Base-by-base conservation (phyloP, 148 eudicot species). In the Vaccinium myrtillus region DNA sequence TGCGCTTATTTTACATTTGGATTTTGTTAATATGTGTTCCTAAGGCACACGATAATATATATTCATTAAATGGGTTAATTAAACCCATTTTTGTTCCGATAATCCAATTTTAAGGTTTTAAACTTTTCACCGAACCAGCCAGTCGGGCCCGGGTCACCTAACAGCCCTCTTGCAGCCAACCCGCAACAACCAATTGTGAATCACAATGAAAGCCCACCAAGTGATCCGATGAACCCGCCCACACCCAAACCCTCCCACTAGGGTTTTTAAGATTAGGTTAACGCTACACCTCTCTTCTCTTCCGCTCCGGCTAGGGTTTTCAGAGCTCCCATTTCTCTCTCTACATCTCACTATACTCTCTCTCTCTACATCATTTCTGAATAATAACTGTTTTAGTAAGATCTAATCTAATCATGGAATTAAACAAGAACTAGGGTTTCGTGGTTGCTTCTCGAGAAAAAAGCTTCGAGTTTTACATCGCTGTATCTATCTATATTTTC, bases 251-350 rank as follows among this genome's bases (percentile, higher is more conserved):
- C 15, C 3, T 58, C 79, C 69, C 78, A 55, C 70, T 87, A 87
- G 90, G 90, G 90, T 89, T 89, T 89, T 59, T 80, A 89, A 89
- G 56, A 83, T 58, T 36, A 69, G 50, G 78, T 84, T 82, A 21
- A 21, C 51, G 48, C 81, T 30, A 4, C 30, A 13, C 46, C 46
- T 43, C 0, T 43, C 46, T 43, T 6, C 46, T 43, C 46, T 43
- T 43, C 46, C 46, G 46, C 46, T 43, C 46, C 46, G 6, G 46
- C 46, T 43, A 43, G 46, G 46, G 46, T 43, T 43, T 43, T 50
- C 79, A 16, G 14, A 53, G 56, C 61, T 65, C 85, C 16, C 21
- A 56, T 56, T 61, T 49, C 74, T 43, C 32, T 75, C 55, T 56
- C 54, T 39, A 5, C 46, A 43, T 43, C 46, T 43, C 46, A 4